Percentiles rank a stretch among this genome's conserved stretches.
Evolutionary conservation across 2,329 filamentous ascomycete species (phyloP).

Genomic region (Fusarium goolgardi): DNA sequence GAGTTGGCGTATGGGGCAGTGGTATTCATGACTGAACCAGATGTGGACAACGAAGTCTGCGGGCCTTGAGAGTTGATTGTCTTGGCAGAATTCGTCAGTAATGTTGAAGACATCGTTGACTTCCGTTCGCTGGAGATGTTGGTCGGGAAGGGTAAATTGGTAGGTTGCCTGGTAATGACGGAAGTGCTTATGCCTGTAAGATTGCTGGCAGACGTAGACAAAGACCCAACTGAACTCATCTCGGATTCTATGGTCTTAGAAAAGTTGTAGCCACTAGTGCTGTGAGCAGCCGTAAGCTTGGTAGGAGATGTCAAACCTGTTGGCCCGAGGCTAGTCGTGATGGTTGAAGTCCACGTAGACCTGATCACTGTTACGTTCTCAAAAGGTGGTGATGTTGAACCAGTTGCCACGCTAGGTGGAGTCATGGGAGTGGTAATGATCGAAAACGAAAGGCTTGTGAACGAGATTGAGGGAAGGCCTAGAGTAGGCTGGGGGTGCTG

Average conservation of each 20-base stretch:
- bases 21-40: conserved; percentile 17
- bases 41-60: not conserved
- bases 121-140: conserved; percentile 27
- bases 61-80: not conserved
- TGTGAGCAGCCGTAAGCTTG: conserved; percentile 21
- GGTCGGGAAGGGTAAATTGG: conserved; percentile 31
- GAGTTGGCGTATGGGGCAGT: conserved; percentile 37
- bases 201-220: conserved; percentile 1
- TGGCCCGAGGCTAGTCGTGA: conserved; percentile 23
- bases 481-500: not conserved
- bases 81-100: not conserved
- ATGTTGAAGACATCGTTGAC: conserved; percentile 3
- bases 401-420: conserved; percentile 14
- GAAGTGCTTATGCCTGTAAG: conserved; percentile 24
- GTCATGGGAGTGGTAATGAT: conserved; percentile 26
- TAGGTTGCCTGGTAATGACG: conserved; percentile 19
- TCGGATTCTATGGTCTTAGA: conserved; percentile 11
- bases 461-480: conserved; percentile 8
- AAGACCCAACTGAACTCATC: conserved; percentile 2
- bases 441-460: conserved; percentile 16
- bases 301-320: conserved; percentile 10
- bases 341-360: conserved; percentile 31
- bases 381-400: conserved; percentile 1
- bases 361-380: conserved; percentile 16
- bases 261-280: conserved; percentile 27